Evolutionary conservation across 257 asterid species (phyloP).

Genomic region (Scutellaria barbata): DNA sequence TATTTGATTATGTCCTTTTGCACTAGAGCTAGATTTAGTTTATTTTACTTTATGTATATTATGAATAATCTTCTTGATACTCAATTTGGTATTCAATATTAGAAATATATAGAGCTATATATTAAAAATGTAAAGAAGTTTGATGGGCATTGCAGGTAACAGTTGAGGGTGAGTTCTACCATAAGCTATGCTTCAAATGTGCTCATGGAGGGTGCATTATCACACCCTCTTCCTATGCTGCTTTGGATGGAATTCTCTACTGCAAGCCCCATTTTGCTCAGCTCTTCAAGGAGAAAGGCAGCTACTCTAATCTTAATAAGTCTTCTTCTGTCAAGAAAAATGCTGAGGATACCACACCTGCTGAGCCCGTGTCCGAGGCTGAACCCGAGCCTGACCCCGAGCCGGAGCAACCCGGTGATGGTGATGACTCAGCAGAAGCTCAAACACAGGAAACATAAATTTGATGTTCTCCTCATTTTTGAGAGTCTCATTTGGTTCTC

Average conservation of each 20-base stretch:
- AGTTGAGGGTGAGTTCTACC: constrained; percentile 76
- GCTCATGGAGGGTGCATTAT: constrained; percentile 90
- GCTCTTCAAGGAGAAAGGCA: constrained; percentile 91
- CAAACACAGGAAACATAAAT: no score
- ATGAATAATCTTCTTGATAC: no score
- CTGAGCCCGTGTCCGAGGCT: neutral
- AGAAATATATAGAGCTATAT: no score
- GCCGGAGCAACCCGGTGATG: neutral
- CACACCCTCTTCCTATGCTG: constrained; percentile 79
- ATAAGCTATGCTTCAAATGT: constrained; percentile 68
- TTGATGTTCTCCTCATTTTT: neutral
- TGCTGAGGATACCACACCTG: constrained; percentile 23
- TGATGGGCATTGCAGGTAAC: constrained; percentile 46
- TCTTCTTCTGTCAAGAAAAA: constrained; percentile 54
- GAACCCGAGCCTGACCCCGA: neutral
- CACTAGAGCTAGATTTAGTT: no score
- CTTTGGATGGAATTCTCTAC: constrained; percentile 81
- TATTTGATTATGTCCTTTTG: no score
- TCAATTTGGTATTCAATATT: no score
- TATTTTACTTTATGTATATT: no score
- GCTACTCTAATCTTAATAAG: constrained; percentile 70
- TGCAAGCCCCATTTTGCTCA: constrained; percentile 93
- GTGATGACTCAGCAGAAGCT: constrained; percentile 5
- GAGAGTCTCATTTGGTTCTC: no score
- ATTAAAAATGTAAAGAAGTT: no score